Conservation (phyloP, 169 alveolate species). For the Babesia divergens region DNA sequence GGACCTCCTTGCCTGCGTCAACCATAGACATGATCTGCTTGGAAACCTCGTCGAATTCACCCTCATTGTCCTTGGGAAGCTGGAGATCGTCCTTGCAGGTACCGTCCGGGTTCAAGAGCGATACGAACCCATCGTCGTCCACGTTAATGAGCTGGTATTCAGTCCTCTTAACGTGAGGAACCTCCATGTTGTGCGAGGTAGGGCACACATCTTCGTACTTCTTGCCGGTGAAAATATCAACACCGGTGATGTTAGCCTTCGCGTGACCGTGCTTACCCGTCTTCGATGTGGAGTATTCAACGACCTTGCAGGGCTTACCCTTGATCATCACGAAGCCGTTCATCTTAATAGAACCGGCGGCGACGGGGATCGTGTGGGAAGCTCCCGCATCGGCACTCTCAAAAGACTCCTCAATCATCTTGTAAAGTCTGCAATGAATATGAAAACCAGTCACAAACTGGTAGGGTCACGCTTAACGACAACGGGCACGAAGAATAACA, state of each 20-base stretch:
- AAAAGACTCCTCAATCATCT: conserved; percentile 64
- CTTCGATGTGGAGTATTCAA: conserved; percentile 93
- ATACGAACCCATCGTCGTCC: conserved; percentile 90
- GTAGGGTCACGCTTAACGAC: no score
- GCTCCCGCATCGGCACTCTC: conserved; percentile 90
- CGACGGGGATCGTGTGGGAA: conserved; percentile 91
- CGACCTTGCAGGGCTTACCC: conserved; percentile 97
- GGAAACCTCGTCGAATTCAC: conserved; percentile 87
- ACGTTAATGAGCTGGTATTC: conserved; percentile 90
- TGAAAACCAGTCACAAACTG: no score
- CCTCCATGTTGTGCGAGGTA: conserved; percentile 96
- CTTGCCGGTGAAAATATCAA: conserved; percentile 96
- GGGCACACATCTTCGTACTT: conserved; percentile 96
- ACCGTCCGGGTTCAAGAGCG: conserved; percentile 92
- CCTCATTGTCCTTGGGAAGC: conserved; percentile 93
- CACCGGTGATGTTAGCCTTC: conserved; percentile 96
- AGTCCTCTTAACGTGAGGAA: conserved; percentile 91
- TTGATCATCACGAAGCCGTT: conserved; percentile 95
- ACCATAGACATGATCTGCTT: conserved; percentile 80
- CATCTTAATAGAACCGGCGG: conserved; percentile 95
- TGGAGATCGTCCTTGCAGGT: conserved; percentile 92
- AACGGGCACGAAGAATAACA: no score
- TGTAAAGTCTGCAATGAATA: not conserved
- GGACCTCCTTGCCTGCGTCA: conserved; percentile 82
- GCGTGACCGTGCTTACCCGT: conserved; percentile 99